These are phyloP conservation scores for Monosporascus sp. DNA, from an alignment of 2,329 filamentous ascomycete genomes.

Conservation along the genomic window DNA sequence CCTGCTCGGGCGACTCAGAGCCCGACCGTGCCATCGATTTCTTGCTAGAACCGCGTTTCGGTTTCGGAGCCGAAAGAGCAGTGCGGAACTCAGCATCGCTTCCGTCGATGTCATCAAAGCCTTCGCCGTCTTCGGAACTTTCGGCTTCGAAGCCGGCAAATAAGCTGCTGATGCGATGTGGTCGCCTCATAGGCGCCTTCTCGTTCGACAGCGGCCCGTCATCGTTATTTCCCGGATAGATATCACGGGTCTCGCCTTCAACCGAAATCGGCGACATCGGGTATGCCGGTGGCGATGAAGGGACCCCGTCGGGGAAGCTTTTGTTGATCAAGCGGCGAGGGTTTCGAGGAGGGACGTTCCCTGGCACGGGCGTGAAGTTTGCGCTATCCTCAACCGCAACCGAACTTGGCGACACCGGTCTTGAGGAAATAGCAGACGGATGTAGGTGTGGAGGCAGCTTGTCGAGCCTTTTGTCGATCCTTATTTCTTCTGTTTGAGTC, in stretches of 20 bases:
- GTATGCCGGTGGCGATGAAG: slow-evolving; percentile 41
- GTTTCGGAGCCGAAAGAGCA: slow-evolving; percentile 57
- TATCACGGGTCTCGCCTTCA: slow-evolving; percentile 48
- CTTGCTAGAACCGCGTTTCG: slow-evolving; percentile 37
- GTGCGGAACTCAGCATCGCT: slow-evolving; percentile 65
- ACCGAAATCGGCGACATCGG: slow-evolving; percentile 18
- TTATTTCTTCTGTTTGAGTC: slow-evolving; percentile 87
- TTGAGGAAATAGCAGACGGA: slow-evolving; percentile 66
- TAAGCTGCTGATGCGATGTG: slow-evolving; percentile 75
- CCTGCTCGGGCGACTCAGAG: slow-evolving; percentile 39
- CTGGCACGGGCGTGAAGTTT: slow-evolving; percentile 46
- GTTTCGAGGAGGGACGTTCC: slow-evolving; percentile 52
- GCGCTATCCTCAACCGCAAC: slow-evolving; percentile 30
- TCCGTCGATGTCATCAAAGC: slow-evolving; percentile 54
- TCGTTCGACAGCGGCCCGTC: slow-evolving; percentile 64
- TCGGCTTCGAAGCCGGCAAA: slow-evolving; percentile 77
- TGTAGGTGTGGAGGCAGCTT: slow-evolving; percentile 73
- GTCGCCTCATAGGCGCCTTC: slow-evolving; percentile 57
- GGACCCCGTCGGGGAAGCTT: slow-evolving; percentile 39
- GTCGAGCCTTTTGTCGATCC: slow-evolving; percentile 70
- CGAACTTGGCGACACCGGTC: slow-evolving; percentile 48
- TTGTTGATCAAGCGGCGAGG: slow-evolving; percentile 48
- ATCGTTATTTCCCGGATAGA: slow-evolving; percentile 75
- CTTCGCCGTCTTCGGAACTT: slow-evolving; percentile 62
- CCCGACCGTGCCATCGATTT: slow-evolving; percentile 34